Base-by-base conservation (phyloP, 768 basidiomycete species). In the Rickenella mellea region DNA sequence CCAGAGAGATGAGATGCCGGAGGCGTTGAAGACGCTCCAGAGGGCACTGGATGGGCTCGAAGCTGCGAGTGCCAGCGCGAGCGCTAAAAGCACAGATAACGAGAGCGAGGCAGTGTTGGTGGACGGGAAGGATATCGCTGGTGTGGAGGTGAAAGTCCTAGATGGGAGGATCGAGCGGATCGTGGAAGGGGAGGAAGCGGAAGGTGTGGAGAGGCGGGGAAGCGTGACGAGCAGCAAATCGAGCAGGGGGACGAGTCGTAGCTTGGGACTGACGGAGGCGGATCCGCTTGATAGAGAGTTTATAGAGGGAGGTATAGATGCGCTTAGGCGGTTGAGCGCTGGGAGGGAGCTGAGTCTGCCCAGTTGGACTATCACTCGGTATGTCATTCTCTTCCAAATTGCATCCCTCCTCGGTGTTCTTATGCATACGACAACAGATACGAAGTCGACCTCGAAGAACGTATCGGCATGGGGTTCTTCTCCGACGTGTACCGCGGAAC, bases 1-100 rank as follows among this genome's bases (percentile, higher is more conserved):
- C 32, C 68, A 68, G 26, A 63, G 76, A 35, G 73, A 75, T 33
- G 81, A 85, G 56, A 80, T 85, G 71, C 79, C 80, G 1, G 86
- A 89, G 57, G 83, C 83, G 10, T 77, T 87, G 56, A 85, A 84
- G 62, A 79, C 85, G 4, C 66, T 89, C 14, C 84, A 85, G 60
- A 62, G 85, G 19, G 76, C 76, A 12, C 62, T 84, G 0, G 60
- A 62, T n/a, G n/a, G n/a, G n/a, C n/a, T n/a, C n/a, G 39, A 48
- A 43, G 29, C 47, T 52, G 35, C 38, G 40, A 6, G 27, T n/a
- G n/a, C n/a, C n/a, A 42, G 33, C 4, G 20, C 46, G 7, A 36
- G 10, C 33, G 33, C 2, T n/a, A n/a, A n/a, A n/a, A n/a, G n/a
- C n/a, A n/a, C n/a, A n/a, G n/a, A n/a, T n/a, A n/a, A n/a, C n/a